Evolutionary conservation across 2,329 filamentous ascomycete genomes (phyloP), one percentile per base, ranked within the genome.

Genomic region (Colletotrichum camelliae): DNA sequence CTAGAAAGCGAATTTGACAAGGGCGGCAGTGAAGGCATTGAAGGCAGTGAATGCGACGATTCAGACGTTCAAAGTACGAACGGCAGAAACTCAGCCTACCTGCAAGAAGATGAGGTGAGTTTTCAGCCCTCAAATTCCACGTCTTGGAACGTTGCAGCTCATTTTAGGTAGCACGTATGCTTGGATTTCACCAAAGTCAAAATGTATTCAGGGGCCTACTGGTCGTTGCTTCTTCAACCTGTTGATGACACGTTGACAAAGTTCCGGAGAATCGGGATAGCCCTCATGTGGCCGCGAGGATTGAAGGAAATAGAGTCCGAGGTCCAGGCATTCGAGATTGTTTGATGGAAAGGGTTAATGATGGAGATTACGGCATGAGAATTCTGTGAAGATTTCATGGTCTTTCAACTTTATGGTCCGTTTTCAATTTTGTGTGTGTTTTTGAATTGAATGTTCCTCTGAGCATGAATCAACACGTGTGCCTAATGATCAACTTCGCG

Each of bases 401-500:
- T 18, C 39, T 43, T n/a, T 43, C 2, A n/a, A 5, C 18, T 5
- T 43, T n/a, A n/a, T 43, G 2, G 37, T 39, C n/a, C 16, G 37
- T 15, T 35, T 2, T 35, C 13, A 35, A 6, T 15, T 35, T 35
- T 15, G 13, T 35, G 1, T 35, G 33, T 6, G 33, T 1, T 6
- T 35, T 15, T 13, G 12, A 15, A 6, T 35, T 35, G 10, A 5
- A 35, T 13, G 5, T 35, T 2, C 33, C 13, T 21, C 24, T 80
- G 80, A 21, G 81, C 80, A 1, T 80, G 78, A 3, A 79, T 79
- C 15, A 67, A 80, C 5, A 79, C 80, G 5, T 79, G 81, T 24
- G 80, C 80, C 1, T 80, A 80, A 27, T 77, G 75, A 67, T 1
- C 69, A 78, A 13, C 27, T 16, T 10, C 55, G 39, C n/a, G 65